phyloP scores from a whole-genome alignment of 116 monocot genomes.

The Papilionanthe hybrid region DNA sequence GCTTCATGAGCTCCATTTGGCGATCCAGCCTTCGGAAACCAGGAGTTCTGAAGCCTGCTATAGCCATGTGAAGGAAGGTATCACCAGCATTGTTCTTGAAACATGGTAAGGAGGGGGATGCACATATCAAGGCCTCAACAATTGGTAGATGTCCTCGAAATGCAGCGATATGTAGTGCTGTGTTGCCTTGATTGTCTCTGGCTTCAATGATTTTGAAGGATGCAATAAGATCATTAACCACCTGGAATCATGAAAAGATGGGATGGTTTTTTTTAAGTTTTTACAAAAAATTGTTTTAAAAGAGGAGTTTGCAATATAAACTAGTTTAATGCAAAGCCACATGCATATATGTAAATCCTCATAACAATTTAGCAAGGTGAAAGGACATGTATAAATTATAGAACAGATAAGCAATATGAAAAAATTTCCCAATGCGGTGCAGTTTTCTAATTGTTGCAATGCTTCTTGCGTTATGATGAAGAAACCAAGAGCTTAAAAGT shows the following conservation, averaged over 20 bases:
- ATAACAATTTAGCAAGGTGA: too few species aligned
- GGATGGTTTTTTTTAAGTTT: too few species aligned
- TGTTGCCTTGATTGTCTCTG: slow-evolving; percentile 75
- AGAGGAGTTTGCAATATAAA: too few species aligned
- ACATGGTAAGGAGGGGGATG: slow-evolving; percentile 36
- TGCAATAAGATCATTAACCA: slow-evolving; percentile 54
- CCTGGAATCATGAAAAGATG: slow-evolving; percentile 32
- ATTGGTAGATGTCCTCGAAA: slow-evolving; percentile 61
- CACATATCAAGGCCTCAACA: slow-evolving; percentile 40
- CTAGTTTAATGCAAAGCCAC: too few species aligned
- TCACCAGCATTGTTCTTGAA: slow-evolving; percentile 56
- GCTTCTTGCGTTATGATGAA: too few species aligned
- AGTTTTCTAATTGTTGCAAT: too few species aligned
- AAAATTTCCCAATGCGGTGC: too few species aligned
- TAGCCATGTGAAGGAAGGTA: slow-evolving; percentile 85
- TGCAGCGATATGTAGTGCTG: slow-evolving; percentile 77
- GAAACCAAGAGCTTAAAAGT: too few species aligned
- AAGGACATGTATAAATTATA: too few species aligned
- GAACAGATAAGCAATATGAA: too few species aligned
- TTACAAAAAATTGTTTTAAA: not conserved
- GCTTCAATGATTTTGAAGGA: slow-evolving; percentile 57
- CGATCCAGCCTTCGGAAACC: slow-evolving; percentile 80
- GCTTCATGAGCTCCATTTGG: slow-evolving; percentile 79
- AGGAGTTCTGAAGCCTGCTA: slow-evolving; percentile 74
- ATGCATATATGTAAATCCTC: too few species aligned